phyloP scores from a whole-genome alignment of 768 basidiomycete genomes.

The Serendipita sp. region DNA sequence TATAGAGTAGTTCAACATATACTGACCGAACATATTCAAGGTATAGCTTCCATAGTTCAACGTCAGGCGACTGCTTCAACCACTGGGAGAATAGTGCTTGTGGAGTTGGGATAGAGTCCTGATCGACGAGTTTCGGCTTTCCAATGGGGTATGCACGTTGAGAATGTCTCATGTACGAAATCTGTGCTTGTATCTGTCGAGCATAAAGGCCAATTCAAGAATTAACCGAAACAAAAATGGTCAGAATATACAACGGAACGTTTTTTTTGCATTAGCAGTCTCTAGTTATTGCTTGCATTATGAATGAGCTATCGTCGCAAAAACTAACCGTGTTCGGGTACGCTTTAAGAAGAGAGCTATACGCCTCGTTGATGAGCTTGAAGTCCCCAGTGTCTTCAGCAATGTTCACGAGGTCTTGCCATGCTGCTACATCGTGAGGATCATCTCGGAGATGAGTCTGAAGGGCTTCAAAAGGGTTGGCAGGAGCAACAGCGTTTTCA shows the following conservation, averaged over 20 bases:
- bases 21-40: conserved; percentile 80
- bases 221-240: conserved; percentile 12
- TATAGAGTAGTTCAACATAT: conserved; percentile 36
- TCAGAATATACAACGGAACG: background rate
- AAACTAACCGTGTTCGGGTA: conserved; percentile 85
- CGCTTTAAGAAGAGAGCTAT: conserved; percentile 64
- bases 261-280: background rate
- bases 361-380: conserved; percentile 63
- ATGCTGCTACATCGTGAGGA: conserved; percentile 60
- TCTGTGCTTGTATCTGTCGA: conserved; percentile 61
- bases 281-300: too few relatives aligned
- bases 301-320: background rate
- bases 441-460: conserved; percentile 46
- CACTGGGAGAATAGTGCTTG: conserved; percentile 84
- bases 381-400: conserved; percentile 67
- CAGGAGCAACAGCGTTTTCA: background rate
- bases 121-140: conserved; percentile 29
- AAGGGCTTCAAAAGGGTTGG: conserved; percentile 28
- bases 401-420: conserved; percentile 62
- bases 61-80: conserved; percentile 68
- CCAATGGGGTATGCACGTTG: conserved; percentile 7
- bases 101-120: conserved; percentile 53
- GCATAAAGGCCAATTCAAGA: conserved; percentile 13
- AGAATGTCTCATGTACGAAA: conserved; percentile 69
- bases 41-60: conserved; percentile 88